Evolutionary conservation across 148 eudicot genomes (phyloP), one percentile per base, ranked within the genome.

Genomic region (Chenopodium album): DNA sequence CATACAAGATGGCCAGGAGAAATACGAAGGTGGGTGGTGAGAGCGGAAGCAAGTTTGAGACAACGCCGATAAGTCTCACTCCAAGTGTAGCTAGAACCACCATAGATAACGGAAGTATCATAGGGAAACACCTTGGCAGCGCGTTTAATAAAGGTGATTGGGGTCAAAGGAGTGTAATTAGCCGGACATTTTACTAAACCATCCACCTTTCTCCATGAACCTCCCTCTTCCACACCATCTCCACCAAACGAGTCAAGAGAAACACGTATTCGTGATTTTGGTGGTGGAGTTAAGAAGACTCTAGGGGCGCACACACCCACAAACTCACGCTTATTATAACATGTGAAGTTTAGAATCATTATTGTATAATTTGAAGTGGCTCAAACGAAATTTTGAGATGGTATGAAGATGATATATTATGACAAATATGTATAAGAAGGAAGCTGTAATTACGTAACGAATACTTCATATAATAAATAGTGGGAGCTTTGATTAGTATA

Each of bases 101-200:
- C 84, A 74, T 86, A 86, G 0, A 88, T 85, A 34, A 88, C n/a
- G 9, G 88, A 85, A 7, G 76, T 67, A 56, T 84, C 80, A 76
- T 80, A 85, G 19, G 87, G 52, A 37, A 79, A 88, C 32, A 86
- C 90, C 73, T 84, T 77, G 34, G 90, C 87, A 16, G 90, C 80
- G 54, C 88, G 82, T 63, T 85, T 73, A 50, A 87, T 78, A 86
- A 87, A 87, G 48, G 87, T 80, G 65, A 87, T 78, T 60, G 87
- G 89, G 1, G 87, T 76, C 76, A 87, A 71, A 1, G 89, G 86
- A 48, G 78, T 64, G 52, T 78, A 77, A 50, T 85, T 85, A 11
- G 89, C 88, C n/a, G 87, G 73, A 79, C 88, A 87, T 65, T 77
- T 71, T 8, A 85, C 10, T 44, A 82, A 64, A 64, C 87, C 89